Conservation (phyloP, 257 asterid species). For the Paulownia fortunei region DNA sequence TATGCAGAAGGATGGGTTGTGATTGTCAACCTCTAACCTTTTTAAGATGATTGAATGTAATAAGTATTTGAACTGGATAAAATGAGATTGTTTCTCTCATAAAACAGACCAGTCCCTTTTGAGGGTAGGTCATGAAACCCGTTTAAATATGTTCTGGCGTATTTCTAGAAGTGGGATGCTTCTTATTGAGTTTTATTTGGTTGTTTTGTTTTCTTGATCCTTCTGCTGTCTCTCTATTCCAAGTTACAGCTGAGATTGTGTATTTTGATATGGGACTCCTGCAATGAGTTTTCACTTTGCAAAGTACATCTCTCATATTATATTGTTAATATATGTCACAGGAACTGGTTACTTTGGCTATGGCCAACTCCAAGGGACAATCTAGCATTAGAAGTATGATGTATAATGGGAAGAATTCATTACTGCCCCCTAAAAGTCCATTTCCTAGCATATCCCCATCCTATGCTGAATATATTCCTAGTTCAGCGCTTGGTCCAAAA, state of each 20-base stretch:
- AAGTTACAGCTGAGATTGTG: background rate
- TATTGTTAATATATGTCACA: constrained; percentile 36
- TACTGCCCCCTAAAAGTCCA: constrained; percentile 95
- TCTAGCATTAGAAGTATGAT: constrained; percentile 70
- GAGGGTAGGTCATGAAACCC: background rate
- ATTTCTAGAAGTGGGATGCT: constrained; percentile 1
- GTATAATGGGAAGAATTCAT: constrained; percentile 68
- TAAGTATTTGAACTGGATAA: background rate
- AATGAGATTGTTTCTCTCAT: background rate
- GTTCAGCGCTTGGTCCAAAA: constrained; percentile 56
- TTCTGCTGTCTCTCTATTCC: constrained; percentile 6
- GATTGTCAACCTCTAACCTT: constrained; percentile 14
- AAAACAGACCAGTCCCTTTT: background rate
- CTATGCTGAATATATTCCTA: constrained; percentile 66
- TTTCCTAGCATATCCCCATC: constrained; percentile 76
- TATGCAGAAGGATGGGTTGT: constrained; percentile 1
- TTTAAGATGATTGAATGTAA: background rate
- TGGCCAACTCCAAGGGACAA: constrained; percentile 85
- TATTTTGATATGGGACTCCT: constrained; percentile 19
- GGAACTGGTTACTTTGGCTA: constrained; percentile 52
- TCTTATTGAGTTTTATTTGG: constrained; percentile 8
- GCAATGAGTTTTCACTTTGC: background rate
- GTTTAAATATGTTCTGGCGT: constrained; percentile 12
- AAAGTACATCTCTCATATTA: constrained; percentile 18
- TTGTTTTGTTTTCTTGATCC: constrained; percentile 24